phyloP scores from a whole-genome alignment of 805 yeast species.

The Metschnikowia kofuensis region DNA sequence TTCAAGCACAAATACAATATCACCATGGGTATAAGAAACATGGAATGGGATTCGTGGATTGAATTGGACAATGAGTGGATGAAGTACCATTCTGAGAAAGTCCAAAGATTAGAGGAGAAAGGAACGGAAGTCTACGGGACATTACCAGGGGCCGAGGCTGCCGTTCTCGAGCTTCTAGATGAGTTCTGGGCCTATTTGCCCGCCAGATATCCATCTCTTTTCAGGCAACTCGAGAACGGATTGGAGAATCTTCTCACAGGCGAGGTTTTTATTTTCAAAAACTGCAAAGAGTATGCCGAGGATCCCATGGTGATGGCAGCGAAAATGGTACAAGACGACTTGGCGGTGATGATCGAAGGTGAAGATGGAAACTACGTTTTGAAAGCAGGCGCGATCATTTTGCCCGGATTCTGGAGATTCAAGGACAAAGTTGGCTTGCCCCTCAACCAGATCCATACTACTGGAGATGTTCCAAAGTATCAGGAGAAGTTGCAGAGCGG shows the following conservation, averaged over 20 bases:
- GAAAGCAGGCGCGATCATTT: constrained; percentile 59
- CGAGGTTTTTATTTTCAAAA: constrained; percentile 41
- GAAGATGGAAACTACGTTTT: constrained; percentile 55
- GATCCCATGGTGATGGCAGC: constrained; percentile 63
- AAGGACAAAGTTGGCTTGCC: constrained; percentile 58
- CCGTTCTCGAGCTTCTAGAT: constrained; percentile 53
- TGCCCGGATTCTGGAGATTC: constrained; percentile 71
- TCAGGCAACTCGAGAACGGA: constrained; percentile 44
- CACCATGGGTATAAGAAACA: constrained; percentile 66
- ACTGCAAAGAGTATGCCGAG: constrained; percentile 20
- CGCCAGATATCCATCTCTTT: constrained; percentile 54
- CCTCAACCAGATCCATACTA: constrained; percentile 55
- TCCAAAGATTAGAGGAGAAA: constrained; percentile 45
- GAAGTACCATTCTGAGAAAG: constrained; percentile 51
- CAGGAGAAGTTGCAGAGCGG: constrained; percentile 55
- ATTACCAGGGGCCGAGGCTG: constrained; percentile 47
- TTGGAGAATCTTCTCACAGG: constrained; percentile 52
- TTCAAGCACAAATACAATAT: constrained; percentile 62
- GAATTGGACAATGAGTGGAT: constrained; percentile 67
- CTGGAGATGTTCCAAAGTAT: constrained; percentile 68
- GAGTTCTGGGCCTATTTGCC: constrained; percentile 55
- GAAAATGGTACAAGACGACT: constrained; percentile 59
- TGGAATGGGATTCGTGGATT: constrained; percentile 64
- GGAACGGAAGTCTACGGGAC: constrained; percentile 52
- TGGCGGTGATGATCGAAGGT: constrained; percentile 63